Percentiles rank a stretch among this genome's conserved stretches.
phyloP scores from a whole-genome alignment of 208 protist species.

The Leishmania lainsoni region DNA sequence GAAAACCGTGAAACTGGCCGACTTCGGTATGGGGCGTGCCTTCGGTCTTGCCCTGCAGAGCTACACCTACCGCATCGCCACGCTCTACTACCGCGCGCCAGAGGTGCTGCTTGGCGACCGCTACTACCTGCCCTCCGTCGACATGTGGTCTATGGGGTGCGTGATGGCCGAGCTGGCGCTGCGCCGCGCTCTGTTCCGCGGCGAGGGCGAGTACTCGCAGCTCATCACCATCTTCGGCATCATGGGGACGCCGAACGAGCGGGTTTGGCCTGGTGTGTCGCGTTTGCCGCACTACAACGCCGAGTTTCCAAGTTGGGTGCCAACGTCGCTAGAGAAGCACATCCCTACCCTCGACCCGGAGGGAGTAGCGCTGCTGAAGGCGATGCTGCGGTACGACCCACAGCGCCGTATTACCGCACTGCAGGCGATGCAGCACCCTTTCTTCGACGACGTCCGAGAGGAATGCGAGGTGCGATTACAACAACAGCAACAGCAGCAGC shows the following conservation, averaged over 20 bases:
- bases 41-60: conserved; percentile 85
- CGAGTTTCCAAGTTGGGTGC: conserved; percentile 61
- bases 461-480: conserved; percentile 40
- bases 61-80: conserved; percentile 93
- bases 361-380: conserved; percentile 63
- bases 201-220: conserved; percentile 90
- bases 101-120: conserved; percentile 92
- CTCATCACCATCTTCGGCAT: conserved; percentile 90
- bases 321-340: conserved; percentile 35
- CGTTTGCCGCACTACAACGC: conserved; percentile 73
- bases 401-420: conserved; percentile 68
- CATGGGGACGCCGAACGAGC: conserved; percentile 94
- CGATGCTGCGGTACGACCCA: conserved; percentile 75
- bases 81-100: conserved; percentile 94
- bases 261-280: conserved; percentile 72
- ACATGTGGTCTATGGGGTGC: conserved; percentile 95
- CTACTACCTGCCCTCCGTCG: conserved; percentile 89
- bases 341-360: conserved; percentile 63
- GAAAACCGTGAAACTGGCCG: conserved; percentile 84
- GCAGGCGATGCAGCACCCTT: conserved; percentile 76
- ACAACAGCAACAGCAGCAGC: conserved; percentile 22
- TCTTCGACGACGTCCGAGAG: conserved; percentile 82
- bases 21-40: conserved; percentile 90
- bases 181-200: conserved; percentile 77
- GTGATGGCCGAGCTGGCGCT: conserved; percentile 95